These are phyloP conservation scores for Ophiobolus disseminans DNA, from an alignment of 2,329 filamentous ascomycete species.

Conservation along the genomic window DNA sequence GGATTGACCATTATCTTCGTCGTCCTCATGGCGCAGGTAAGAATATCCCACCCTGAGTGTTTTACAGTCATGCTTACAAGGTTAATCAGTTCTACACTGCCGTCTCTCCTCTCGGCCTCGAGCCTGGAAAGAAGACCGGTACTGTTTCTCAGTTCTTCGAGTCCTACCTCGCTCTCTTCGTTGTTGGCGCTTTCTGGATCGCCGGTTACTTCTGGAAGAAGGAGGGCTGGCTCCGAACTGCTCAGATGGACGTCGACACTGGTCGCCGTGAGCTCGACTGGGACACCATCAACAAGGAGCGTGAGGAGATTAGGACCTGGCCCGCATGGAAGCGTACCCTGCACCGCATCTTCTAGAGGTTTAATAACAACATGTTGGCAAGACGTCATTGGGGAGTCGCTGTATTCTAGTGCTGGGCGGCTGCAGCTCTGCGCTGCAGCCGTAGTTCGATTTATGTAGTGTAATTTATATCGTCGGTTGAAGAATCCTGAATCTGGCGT, in stretches of 20 bases:
- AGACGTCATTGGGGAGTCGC: no score
- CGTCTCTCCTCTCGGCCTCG: slow-evolving; percentile 43
- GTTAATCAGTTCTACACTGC: slow-evolving; percentile 50
- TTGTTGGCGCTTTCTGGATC: slow-evolving; percentile 53
- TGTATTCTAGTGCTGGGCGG: no score
- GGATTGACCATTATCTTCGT: slow-evolving; percentile 50
- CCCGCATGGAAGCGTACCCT: slow-evolving; percentile 57
- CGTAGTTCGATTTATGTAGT: no score
- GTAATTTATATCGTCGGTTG: no score
- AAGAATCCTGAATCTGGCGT: no score
- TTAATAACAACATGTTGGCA: no score
- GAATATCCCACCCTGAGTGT: background rate
- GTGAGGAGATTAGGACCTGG: slow-evolving; percentile 58
- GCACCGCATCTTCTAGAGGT: slow-evolving; percentile 36
- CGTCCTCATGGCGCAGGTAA: slow-evolving; percentile 49
- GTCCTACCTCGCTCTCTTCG: slow-evolving; percentile 56
- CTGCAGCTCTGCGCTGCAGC: no score
- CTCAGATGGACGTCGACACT: slow-evolving; percentile 71
- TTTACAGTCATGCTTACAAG: slow-evolving; percentile 9
- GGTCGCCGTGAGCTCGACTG: slow-evolving; percentile 71
- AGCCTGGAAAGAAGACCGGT: slow-evolving; percentile 27
- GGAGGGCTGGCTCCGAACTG: slow-evolving; percentile 63
- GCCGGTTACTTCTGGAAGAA: slow-evolving; percentile 70
- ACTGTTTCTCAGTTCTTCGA: slow-evolving; percentile 55
- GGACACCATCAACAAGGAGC: slow-evolving; percentile 66